Percentiles rank a stretch among this genome's conserved stretches.
Conservation (phyloP, 2,329 filamentous ascomycete genomes). For the Beauveria brongniartii region DNA sequence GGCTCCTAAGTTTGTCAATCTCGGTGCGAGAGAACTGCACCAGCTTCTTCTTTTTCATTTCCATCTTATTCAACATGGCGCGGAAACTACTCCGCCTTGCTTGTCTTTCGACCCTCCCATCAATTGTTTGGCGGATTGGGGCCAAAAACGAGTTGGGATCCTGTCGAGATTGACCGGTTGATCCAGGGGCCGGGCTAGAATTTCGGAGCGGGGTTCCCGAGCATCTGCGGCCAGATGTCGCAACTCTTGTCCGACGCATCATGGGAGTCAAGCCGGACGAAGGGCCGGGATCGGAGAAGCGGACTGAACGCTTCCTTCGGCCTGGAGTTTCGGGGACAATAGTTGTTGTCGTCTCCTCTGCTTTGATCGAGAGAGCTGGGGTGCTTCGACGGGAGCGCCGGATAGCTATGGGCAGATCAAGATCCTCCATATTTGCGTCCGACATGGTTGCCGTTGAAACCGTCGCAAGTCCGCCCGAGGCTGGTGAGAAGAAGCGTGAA, state of each 20-base stretch:
- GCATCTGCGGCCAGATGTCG: conserved; percentile 32
- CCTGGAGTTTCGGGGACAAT: conserved; percentile 21
- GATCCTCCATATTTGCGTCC: conserved; percentile 25
- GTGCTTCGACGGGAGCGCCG: conserved; percentile 43
- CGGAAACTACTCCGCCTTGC: conserved; percentile 48
- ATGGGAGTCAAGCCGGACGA: conserved; percentile 52
- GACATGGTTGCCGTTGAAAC: not conserved
- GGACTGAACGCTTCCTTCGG: conserved; percentile 39
- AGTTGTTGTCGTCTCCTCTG: conserved; percentile 14
- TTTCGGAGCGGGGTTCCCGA: conserved; percentile 34
- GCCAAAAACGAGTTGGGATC: conserved; percentile 12
- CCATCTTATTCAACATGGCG: conserved; percentile 48
- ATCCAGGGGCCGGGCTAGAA: conserved; percentile 8
- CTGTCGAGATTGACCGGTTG: conserved; percentile 18
- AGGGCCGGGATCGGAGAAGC: conserved; percentile 51
- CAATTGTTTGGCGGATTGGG: conserved; percentile 44
- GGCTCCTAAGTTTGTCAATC: conserved; percentile 38
- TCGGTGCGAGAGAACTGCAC: conserved; percentile 35
- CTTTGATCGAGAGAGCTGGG: conserved; percentile 21
- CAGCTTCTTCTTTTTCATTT: conserved; percentile 36
- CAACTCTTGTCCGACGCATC: conserved; percentile 42
- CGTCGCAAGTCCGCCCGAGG: not conserved
- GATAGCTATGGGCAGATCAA: conserved; percentile 46
- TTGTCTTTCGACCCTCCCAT: conserved; percentile 49
- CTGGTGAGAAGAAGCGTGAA: not conserved